A percentile compares a stretch with the other conserved stretches of the same genome.
phyloP scores from a whole-genome alignment of 306 rosid species.

The Acmispon strigosus region DNA sequence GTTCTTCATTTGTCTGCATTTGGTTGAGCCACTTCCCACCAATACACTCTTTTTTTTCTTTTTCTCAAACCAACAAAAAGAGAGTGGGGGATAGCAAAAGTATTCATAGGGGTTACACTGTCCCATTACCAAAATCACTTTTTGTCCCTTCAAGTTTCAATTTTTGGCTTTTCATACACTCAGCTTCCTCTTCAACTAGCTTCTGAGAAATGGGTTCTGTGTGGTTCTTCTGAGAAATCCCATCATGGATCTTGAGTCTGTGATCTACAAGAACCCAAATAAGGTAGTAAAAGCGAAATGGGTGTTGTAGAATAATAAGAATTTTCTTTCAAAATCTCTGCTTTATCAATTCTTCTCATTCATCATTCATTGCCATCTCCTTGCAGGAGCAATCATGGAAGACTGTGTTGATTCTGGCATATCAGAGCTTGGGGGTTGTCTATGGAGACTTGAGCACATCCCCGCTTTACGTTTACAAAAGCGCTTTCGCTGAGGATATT shows the following conservation, averaged over 20 bases:
- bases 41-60: neutral
- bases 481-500: slow-evolving; percentile 88
- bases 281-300: slow-evolving; percentile 38
- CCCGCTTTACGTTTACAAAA: slow-evolving; percentile 83
- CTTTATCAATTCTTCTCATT: neutral
- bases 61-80: neutral
- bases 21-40: slow-evolving; percentile 16
- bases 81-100: neutral
- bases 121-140: slow-evolving; percentile 24
- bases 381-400: slow-evolving; percentile 86
- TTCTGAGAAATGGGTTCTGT: slow-evolving; percentile 28
- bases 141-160: slow-evolving; percentile 6
- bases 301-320: too few relatives aligned
- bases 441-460: slow-evolving; percentile 96
- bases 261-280: slow-evolving; percentile 38
- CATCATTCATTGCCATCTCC: neutral
- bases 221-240: slow-evolving; percentile 25
- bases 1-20: slow-evolving; percentile 45
- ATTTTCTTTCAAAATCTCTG: slow-evolving; percentile 9
- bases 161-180: slow-evolving; percentile 19
- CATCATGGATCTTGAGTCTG: slow-evolving; percentile 78
- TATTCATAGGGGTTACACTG: neutral
- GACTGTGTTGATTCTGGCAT: slow-evolving; percentile 73
- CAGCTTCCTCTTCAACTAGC: slow-evolving; percentile 22
- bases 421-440: slow-evolving; percentile 93